Base-by-base conservation (phyloP, 2,329 filamentous ascomycete species). In the Neurospora crassa region DNA sequence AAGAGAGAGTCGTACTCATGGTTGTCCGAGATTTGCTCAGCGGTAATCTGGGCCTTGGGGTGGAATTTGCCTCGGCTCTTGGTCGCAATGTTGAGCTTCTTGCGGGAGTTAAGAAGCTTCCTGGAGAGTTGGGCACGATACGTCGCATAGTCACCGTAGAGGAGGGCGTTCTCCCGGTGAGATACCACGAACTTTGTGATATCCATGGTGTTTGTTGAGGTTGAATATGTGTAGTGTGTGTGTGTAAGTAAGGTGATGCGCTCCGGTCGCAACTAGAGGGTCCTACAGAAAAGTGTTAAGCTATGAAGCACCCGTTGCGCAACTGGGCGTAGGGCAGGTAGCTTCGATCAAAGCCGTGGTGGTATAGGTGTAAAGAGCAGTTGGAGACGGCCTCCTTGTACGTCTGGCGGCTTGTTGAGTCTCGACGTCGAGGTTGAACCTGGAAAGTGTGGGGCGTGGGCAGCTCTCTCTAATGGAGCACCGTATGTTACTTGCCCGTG, bases 11-110 rank as follows among this genome's bases (percentile, higher is more conserved):
- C 88, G 77, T 89, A 97, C 92, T 92, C 92, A 80, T 89, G 85
- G 81, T 94, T 92, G 74, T 86, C 85, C 43, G 86, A 87, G 76
- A 98, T 86, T 78, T 97, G 89, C 75, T 92, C 89, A 40, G 92
- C 86, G 2, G 92, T 93, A 72, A 97, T 83, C 18, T 87, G 83
- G 43, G 86, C 83, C 80, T 92, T 94, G 76, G 89, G 86, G 70
- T 88, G 87, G 81, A 92, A 97, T 84, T 97, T 98, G 76, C 91
- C 91, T 75, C 93, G 91, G 83, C 93, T 95, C 81, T 90, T 91
- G 68, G 93, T 96, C 69, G 91, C 88, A 78, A 94, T 90, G 68
- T 91, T 92, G 70, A 98, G 87, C 83, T 92, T 95, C 85, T 91
- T 95, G 79, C 94, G 91, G 76, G 92, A 86, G 78, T 91, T 93